These are phyloP conservation scores for Lomentospora prolificans DNA, from an alignment of 2,329 filamentous ascomycete genomes.

Conservation along the genomic window DNA sequence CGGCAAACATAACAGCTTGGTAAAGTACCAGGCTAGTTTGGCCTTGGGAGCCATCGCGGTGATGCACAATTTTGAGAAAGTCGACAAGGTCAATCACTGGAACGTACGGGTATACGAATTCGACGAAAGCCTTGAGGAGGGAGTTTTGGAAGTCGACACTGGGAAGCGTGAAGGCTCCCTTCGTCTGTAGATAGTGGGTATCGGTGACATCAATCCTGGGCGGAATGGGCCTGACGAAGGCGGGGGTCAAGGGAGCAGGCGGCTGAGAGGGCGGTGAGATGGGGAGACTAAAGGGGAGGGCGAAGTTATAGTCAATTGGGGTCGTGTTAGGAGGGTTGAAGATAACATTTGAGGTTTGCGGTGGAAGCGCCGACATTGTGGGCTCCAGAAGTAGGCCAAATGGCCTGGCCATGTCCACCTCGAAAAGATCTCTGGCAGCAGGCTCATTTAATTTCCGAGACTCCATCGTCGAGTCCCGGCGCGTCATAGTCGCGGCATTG, in stretches of 20 bases:
- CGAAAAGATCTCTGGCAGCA: not conserved
- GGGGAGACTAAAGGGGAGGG: not conserved
- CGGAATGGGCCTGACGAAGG: constrained; percentile 51
- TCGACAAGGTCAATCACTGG: constrained; percentile 44
- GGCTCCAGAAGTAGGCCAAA: not conserved
- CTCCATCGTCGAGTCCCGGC: not conserved
- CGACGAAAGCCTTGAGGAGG: constrained; percentile 50
- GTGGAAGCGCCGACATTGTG: not conserved
- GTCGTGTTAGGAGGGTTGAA: not conserved
- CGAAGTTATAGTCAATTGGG: not conserved
- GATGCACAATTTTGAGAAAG: constrained; percentile 29
- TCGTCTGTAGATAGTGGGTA: constrained; percentile 51
- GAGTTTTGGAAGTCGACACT: constrained; percentile 46
- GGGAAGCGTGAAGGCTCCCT: constrained; percentile 53
- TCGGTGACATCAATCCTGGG: constrained; percentile 49
- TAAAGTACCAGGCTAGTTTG: constrained; percentile 54
- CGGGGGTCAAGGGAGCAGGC: constrained; percentile 16
- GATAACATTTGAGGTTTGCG: not conserved
- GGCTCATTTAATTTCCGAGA: not conserved
- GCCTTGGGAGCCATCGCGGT: constrained; percentile 40
- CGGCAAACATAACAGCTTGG: constrained; percentile 61
- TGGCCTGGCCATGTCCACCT: not conserved
- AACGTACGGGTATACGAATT: constrained; percentile 61
- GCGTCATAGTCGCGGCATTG: not conserved
- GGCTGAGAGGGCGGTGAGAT: not conserved